Evolutionary conservation across 768 basidiomycete species (phyloP).

Genomic region (Crepidotus variabilis): DNA sequence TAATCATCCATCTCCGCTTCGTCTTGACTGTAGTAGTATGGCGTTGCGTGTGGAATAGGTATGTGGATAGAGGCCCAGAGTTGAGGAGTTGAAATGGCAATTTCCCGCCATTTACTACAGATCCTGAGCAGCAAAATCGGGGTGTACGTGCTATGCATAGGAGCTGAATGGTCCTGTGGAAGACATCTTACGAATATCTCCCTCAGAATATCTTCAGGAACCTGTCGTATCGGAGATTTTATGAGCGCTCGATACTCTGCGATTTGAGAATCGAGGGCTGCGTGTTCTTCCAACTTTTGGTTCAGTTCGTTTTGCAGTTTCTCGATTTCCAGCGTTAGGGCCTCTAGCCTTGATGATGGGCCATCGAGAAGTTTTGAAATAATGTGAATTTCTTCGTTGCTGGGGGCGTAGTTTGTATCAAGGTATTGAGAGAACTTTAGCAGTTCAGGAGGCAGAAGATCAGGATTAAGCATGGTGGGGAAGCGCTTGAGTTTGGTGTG

Average conservation of each 20-base stretch:
- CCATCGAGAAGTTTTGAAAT: background rate
- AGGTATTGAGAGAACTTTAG: background rate
- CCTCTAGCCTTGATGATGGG: background rate
- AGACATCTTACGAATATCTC: constrained; percentile 19
- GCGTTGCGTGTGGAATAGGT: constrained; percentile 3
- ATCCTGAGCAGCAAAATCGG: constrained; percentile 19
- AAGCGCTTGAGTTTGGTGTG: background rate
- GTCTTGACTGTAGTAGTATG: background rate
- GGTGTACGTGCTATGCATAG: constrained; percentile 9
- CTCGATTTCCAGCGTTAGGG: background rate
- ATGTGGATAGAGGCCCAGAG: constrained; percentile 4
- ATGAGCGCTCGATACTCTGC: constrained; percentile 1
- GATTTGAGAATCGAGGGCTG: background rate
- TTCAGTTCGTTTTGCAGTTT: background rate
- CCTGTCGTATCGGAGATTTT: constrained; percentile 11
- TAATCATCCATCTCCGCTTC: background rate
- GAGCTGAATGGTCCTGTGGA: constrained; percentile 11
- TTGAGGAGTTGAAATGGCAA: constrained; percentile 16
- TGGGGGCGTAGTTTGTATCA: background rate
- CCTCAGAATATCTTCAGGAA: constrained; percentile 14
- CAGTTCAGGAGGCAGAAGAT: background rate
- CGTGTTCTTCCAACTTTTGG: background rate
- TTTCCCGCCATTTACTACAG: constrained; percentile 16
- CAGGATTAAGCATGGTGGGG: background rate
- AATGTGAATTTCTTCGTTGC: background rate